A percentile compares a stretch with the other conserved stretches of the same genome.
phyloP scores from a whole-genome alignment of 371 early-diverging fungal genomes.

The Phascolomyces articulosus region DNA sequence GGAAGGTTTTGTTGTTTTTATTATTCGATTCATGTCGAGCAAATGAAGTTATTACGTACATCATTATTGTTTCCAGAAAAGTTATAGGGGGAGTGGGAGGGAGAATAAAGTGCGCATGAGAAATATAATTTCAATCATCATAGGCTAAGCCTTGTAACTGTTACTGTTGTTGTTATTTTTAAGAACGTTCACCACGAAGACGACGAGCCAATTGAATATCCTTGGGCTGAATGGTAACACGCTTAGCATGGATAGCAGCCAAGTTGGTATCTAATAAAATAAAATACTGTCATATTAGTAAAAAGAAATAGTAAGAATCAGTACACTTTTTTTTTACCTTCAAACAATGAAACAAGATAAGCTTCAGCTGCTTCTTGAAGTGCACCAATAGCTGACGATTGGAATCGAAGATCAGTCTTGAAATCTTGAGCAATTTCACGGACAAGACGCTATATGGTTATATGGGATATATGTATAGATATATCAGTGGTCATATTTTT shows the following conservation, averaged over 20 bases:
- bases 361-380: conserved; percentile 99
- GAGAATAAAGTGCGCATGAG: no score
- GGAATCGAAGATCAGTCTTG: conserved; percentile 98
- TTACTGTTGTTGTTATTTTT: conserved; percentile 33
- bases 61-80: no score
- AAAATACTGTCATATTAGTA: neutral
- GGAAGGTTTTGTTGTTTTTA: no score
- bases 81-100: no score
- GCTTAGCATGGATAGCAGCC: conserved; percentile 99
- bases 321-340: conserved; percentile 36
- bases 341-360: conserved; percentile 96
- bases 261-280: conserved; percentile 96
- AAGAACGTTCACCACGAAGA: conserved; percentile 92
- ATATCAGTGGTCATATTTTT: no score
- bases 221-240: conserved; percentile 99
- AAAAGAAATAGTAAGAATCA: neutral
- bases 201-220: conserved; percentile 98
- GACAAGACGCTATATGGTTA: conserved; percentile 70
- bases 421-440: conserved; percentile 96
- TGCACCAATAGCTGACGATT: conserved; percentile 96
- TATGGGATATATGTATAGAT: no score
- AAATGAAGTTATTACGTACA: no score
- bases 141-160: no score
- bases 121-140: no score
- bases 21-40: no score